A percentile compares a stretch with the other conserved stretches of the same genome.
These are phyloP conservation scores for Sporothrix pseudoabietina DNA, from an alignment of 2,329 filamentous ascomycete genomes.

Conservation along the genomic window DNA sequence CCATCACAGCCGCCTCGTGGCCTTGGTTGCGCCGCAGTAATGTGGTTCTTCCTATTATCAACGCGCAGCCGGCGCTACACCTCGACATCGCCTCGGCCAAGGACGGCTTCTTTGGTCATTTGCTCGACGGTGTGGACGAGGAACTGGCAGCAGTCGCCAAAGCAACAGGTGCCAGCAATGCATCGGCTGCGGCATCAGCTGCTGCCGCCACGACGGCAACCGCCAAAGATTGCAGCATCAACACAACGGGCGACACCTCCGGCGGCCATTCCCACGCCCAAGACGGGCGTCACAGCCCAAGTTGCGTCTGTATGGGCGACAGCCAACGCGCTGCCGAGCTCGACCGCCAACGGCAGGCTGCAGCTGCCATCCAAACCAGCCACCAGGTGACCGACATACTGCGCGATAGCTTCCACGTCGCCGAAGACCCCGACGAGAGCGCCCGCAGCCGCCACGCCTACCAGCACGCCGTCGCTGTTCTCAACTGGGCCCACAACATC, in stretches of 20 bases:
- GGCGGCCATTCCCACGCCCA: background rate
- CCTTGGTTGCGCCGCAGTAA: constrained; percentile 62
- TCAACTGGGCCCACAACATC: constrained; percentile 67
- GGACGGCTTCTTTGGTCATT: constrained; percentile 61
- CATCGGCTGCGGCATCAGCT: constrained; percentile 7
- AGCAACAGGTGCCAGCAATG: background rate
- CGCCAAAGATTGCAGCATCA: background rate
- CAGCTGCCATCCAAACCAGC: background rate
- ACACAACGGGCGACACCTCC: background rate
- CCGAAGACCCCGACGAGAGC: constrained; percentile 34
- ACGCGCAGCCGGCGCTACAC: constrained; percentile 64
- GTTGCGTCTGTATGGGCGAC: constrained; percentile 22
- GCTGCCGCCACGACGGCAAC: background rate
- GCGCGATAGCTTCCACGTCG: constrained; percentile 38
- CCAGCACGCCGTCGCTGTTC: constrained; percentile 64
- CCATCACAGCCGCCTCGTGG: constrained; percentile 65
- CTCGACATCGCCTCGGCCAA: constrained; percentile 58
- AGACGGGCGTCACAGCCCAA: constrained; percentile 5
- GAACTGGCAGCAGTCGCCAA: constrained; percentile 48
- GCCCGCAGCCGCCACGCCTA: constrained; percentile 57
- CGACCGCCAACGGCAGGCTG: background rate
- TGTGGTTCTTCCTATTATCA: constrained; percentile 62
- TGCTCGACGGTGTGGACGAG: constrained; percentile 60
- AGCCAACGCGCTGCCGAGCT: constrained; percentile 14
- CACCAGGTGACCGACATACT: constrained; percentile 40